Evolutionary conservation across 2,329 filamentous ascomycete species (phyloP), one percentile per base, ranked within the genome.

Genomic region (Colletotrichum sp.): DNA sequence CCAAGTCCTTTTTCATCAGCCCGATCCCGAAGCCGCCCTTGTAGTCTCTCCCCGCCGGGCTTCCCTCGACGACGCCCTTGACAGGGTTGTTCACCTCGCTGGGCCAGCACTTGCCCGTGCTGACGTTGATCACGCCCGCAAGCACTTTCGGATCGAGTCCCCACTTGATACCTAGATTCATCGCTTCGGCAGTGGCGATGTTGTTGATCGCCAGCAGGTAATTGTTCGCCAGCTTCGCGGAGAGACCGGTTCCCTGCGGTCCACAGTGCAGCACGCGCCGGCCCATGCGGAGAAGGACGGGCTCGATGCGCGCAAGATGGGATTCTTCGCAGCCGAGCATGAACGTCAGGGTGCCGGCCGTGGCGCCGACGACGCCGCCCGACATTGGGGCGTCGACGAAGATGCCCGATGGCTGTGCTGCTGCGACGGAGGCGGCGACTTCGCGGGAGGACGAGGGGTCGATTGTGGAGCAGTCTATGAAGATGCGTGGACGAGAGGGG

Each of bases 361-460:
- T 89, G 13, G 97, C 97, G 59, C 96, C 97, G 7, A 99, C 95
- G 1, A 98, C 96, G 67, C 97, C 97, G 64, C 97, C 97, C 0
- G 96, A 99, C 94, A 99, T 98, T 60, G 97, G 97, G 5, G 97
- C 96, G 83, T 99, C 97, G 75, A 98, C 93, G 82, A 99, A 98
- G 68, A 89, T 90, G 69, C 95, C 44, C 9, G 15, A 21, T 10
- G 70, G 39, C 2, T 91, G 89, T 2, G 92, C 92, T 7, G 90
- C 90, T 73, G 85, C 77, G 3, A 98, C 93, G 28, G 90, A 89
- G 76, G 92, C 89, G 26, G 96, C 95, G 7, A 99, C 93, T 79
- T 92, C 90, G 52, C 92, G 92, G 2, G 96, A 98, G 4, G 96
- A 95, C 36, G 92, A 92, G 0, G 96, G 96, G 85, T 99, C 97